phyloP scores from a whole-genome alignment of 768 basidiomycete genomes.

The Coprinopsis marcescibilis region DNA sequence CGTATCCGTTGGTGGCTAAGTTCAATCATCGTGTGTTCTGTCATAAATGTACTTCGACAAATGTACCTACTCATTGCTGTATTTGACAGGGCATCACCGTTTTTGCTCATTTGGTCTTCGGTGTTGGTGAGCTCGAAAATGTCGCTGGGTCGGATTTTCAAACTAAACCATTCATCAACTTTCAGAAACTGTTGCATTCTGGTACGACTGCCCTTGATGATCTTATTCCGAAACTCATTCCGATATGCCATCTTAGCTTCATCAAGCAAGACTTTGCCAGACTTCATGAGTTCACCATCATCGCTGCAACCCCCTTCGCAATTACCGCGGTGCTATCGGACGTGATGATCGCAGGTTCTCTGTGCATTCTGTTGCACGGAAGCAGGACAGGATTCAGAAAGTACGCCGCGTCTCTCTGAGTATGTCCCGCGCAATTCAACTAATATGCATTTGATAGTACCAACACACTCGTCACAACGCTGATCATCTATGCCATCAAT shows the following conservation, averaged over 20 bases:
- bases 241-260: conserved; percentile 21
- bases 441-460: conserved; percentile 25
- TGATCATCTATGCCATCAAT: conserved; percentile 46
- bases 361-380: conserved; percentile 37
- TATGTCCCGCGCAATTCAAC: neutral
- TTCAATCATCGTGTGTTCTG: conserved; percentile 22
- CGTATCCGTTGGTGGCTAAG: conserved; percentile 28
- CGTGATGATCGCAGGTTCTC: conserved; percentile 33
- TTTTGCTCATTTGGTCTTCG: conserved; percentile 29
- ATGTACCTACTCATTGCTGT: neutral
- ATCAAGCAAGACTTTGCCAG: conserved; percentile 28
- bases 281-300: conserved; percentile 30
- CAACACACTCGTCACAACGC: conserved; percentile 32
- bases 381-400: conserved; percentile 30
- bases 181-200: conserved; percentile 28
- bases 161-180: neutral
- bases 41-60: neutral
- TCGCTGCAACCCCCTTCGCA: conserved; percentile 39
- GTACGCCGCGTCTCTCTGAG: conserved; percentile 17
- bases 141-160: neutral
- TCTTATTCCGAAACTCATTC: neutral
- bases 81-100: conserved; percentile 18
- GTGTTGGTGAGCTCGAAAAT: conserved; percentile 24
- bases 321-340: conserved; percentile 41
- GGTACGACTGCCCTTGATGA: conserved; percentile 14